Evolutionary conservation across 106 monocot genomes (phyloP).

Genomic region (Platanthera guangdongensis): DNA sequence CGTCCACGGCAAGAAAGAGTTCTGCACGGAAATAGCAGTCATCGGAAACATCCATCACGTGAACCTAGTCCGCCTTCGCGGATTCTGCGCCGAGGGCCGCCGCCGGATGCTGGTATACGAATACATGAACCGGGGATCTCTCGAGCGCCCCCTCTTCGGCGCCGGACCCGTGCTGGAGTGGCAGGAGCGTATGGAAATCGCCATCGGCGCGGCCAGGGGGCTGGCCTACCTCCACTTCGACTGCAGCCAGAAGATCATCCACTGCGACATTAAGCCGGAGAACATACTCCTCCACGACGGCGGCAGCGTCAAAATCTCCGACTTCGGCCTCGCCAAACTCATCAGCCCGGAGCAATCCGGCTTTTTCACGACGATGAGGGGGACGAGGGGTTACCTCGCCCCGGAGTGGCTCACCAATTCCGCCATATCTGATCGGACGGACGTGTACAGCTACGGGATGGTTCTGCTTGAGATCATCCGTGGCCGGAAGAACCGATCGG

Average conservation of each 20-base stretch:
- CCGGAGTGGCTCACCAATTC: conserved; percentile 93
- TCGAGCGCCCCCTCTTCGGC: conserved; percentile 67
- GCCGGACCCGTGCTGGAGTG: conserved; percentile 69
- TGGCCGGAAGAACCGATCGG: conserved; percentile 53
- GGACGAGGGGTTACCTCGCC: conserved; percentile 82
- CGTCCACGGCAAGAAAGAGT: conserved; percentile 58
- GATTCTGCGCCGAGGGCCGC: conserved; percentile 73
- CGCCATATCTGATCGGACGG: conserved; percentile 64
- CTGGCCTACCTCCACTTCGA: conserved; percentile 75
- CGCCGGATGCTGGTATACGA: conserved; percentile 77
- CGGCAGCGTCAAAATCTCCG: conserved; percentile 59
- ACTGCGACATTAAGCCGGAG: conserved; percentile 94
- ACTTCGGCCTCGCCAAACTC: conserved; percentile 89
- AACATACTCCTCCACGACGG: conserved; percentile 72
- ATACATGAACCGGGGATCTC: conserved; percentile 87
- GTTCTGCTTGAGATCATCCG: conserved; percentile 71
- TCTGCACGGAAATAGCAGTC: conserved; percentile 87
- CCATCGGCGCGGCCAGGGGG: conserved; percentile 68
- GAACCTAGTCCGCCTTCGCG: conserved; percentile 81
- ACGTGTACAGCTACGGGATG: conserved; percentile 98
- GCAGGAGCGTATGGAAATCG: conserved; percentile 58
- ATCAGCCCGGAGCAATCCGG: conserved; percentile 61
- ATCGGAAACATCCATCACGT: conserved; percentile 93
- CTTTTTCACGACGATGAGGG: conserved; percentile 73
- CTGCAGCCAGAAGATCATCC: conserved; percentile 65